Evolutionary conservation across 305 asterid species (phyloP), one percentile per base, ranked within the genome.

Genomic region (Vinca major): DNA sequence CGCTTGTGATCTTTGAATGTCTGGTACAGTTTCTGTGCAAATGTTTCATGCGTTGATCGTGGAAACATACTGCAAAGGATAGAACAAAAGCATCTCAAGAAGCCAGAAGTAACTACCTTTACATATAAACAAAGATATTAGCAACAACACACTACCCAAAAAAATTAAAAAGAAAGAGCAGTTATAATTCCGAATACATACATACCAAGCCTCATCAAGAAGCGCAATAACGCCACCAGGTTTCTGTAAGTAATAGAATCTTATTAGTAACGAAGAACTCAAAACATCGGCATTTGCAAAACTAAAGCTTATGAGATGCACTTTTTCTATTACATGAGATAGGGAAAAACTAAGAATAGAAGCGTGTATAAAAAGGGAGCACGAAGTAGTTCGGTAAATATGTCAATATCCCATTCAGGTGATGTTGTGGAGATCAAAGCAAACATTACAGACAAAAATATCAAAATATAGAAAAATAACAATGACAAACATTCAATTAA

Each of bases 1-100:
- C 98, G 95, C 78, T 89, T 92, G 79, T 92, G 94, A 75, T 89
- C 96, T 80, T 81, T 86, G 74, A 86, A 92, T 43, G 91, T 89
- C 82, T 92, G 96, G 77, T 88, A 89, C 70, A 92, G 81, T 87
- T 92, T 92, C 76, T 89, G 85, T 4, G 89, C 88, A 72, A 92
- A 92, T 68, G 96, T 89, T 76, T 88, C 96, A 63, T 92, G 84
- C 16, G 98, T 89, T 72, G 98, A 92, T 88, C 92, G 87, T 62
- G 98, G 98, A 80, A 92, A 92, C 98, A 92, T 92, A 71, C 98
- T 92, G 79, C 69, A 77, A 68, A 44, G 74, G 62, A 63, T 63
- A 77, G 57, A 63, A 63, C 50, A 68, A 68, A 61, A 51, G 57
- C 63, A 63, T 63, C 19, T 65, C 60, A 51, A 61, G 16, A 36